Base-by-base conservation (phyloP, 495 filamentous ascomycete genomes). In the Astrothelium macrocarpum region DNA sequence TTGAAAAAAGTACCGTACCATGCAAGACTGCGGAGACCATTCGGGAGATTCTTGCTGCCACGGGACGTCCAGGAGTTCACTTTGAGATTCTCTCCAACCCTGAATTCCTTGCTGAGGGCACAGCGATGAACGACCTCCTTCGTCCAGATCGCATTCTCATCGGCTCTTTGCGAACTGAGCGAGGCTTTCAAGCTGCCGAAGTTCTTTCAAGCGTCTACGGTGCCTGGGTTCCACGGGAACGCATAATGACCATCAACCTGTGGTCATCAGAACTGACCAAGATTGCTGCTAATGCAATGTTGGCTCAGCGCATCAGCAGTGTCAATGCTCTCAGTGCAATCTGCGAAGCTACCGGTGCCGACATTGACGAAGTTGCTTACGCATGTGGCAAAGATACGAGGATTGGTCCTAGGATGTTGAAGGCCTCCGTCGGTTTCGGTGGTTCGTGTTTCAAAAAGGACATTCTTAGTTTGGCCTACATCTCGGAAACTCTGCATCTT, bases 1-100 rank as follows among this genome's bases (percentile, higher is more conserved):
- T 93, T 1, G 90, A 93, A 76, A 93, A 93, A 75, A 87, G 83
- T 53, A 95, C 90, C 0, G 90, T 95, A 31, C 90, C 90, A 4
- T 90, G 87, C 67, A 79, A 87, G 23, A 95, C 90, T 4, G 86
- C 90, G 0, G 79, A 90, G 42, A 79, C 84, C 32, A 81, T 95
- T 25, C 80, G 82, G 59, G 81, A 86, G 59, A 89, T 85, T 10
- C 82, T 93, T 59, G 87, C 82, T 43, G 87, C 88, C 16, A 88
- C 91, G 63, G 64, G 53, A 29, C 81, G 81, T 2, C 87, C 87
- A 0, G 81, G 80, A 2, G 76, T 85, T 18, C 76, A 72, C 3
- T 91, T 93, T 65, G 87, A 93, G 65, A 81, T 95, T 29, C 80
- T 95, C 2, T 91, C 88, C 12, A 95, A 92, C 70, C 90, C 90